phyloP scores from a whole-genome alignment of 2,329 filamentous ascomycete species.

The Exophiala xenobiotica region DNA sequence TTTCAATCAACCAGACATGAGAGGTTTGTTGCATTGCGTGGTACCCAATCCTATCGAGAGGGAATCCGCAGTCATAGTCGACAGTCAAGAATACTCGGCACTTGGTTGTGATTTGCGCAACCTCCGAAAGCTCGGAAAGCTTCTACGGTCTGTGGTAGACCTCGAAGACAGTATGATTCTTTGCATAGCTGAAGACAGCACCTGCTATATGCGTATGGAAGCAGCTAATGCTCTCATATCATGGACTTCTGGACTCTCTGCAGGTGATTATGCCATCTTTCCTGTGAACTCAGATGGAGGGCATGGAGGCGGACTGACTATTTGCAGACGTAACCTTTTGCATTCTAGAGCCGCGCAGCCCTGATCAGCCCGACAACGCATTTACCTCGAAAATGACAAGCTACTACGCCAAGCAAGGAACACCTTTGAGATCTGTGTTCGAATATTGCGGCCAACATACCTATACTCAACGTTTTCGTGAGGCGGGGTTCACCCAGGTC shows the following conservation, averaged over 20 bases:
- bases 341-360: conserved; percentile 81
- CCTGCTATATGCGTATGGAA: conserved; percentile 80
- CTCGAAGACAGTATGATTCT: conserved; percentile 63
- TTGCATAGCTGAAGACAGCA: conserved; percentile 84
- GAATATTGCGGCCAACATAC: conserved; percentile 64
- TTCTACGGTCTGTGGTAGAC: conserved; percentile 60
- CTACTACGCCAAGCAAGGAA: conserved; percentile 27
- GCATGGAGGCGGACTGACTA: conserved; percentile 7
- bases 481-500: conserved; percentile 65
- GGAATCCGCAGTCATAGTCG: conserved; percentile 5
- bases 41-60: background rate
- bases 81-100: conserved; percentile 29
- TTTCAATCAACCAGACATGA: conserved; percentile 23
- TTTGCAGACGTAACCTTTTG: conserved; percentile 68
- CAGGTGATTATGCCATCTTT: conserved; percentile 52
- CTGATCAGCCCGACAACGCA: conserved; percentile 72
- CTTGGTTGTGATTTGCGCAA: conserved; percentile 55
- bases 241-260: conserved; percentile 70
- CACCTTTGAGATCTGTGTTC: conserved; percentile 42
- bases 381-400: conserved; percentile 55
- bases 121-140: conserved; percentile 58
- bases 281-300: background rate
- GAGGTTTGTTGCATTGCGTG: conserved; percentile 15
- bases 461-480: conserved; percentile 67
- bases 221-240: conserved; percentile 72